phyloP scores from a whole-genome alignment of 257 asterid genomes.

The Penstemon davidsonii region DNA sequence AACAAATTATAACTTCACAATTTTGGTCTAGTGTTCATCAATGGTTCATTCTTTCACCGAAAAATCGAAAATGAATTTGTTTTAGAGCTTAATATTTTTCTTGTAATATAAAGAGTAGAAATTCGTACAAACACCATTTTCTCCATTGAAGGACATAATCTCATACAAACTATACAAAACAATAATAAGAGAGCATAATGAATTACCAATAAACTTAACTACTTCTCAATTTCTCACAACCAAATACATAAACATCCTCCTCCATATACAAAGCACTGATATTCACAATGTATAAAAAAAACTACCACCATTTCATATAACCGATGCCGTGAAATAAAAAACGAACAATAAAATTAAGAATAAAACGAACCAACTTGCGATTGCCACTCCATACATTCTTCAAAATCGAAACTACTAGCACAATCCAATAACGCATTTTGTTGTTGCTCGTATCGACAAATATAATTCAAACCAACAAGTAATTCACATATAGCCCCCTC shows the following conservation, averaged over 20 bases:
- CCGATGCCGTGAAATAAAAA: not conserved
- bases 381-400: constrained; percentile 76
- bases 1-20: too few relatives aligned
- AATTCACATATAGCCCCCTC: constrained; percentile 76
- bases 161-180: too few relatives aligned
- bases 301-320: constrained; percentile 5
- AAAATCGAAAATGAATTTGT: too few relatives aligned
- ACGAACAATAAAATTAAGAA: constrained; percentile 33
- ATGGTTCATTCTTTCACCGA: too few relatives aligned
- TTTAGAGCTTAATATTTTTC: too few relatives aligned
- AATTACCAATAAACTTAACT: not conserved
- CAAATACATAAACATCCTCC: constrained; percentile 26
- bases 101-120: too few relatives aligned
- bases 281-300: constrained; percentile 36
- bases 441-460: constrained; percentile 88
- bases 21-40: too few relatives aligned
- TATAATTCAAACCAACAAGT: constrained; percentile 82
- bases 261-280: constrained; percentile 28
- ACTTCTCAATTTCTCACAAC: not conserved
- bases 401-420: constrained; percentile 76
- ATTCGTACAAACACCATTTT: too few relatives aligned
- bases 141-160: too few relatives aligned
- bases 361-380: constrained; percentile 45
- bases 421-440: constrained; percentile 85
- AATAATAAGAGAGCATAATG: too few relatives aligned